phyloP scores from a whole-genome alignment of 805 yeast species.

The Yamadazyma scolyti region DNA sequence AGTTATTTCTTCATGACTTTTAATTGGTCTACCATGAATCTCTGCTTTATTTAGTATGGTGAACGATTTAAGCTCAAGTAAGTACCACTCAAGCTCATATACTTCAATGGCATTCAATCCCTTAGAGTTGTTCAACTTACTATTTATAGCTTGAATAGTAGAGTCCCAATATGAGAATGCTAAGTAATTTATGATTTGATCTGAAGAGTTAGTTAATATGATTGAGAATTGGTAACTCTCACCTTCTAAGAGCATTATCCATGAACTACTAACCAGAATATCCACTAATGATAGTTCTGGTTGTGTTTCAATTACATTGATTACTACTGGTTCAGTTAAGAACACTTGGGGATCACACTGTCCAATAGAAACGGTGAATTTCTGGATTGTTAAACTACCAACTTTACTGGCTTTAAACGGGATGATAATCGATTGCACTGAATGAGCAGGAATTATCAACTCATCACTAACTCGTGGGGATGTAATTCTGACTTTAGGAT shows the following conservation, averaged over 20 bases:
- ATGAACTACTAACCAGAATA: constrained; percentile 54
- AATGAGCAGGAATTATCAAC: constrained; percentile 23
- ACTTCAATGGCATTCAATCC: constrained; percentile 56
- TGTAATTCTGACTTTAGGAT: constrained; percentile 6
- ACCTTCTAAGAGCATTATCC: constrained; percentile 79
- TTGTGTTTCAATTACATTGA: constrained; percentile 44
- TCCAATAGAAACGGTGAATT: constrained; percentile 48
- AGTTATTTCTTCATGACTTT: constrained; percentile 37
- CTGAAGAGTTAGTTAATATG: constrained; percentile 54
- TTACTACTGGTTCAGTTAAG: constrained; percentile 16
- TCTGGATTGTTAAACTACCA: constrained; percentile 49
- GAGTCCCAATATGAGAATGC: constrained; percentile 70
- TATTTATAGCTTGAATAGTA: constrained; percentile 59
- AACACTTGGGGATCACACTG: constrained; percentile 49
- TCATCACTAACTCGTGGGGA: constrained; percentile 1
- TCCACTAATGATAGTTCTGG: constrained; percentile 57
- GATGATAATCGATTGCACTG: constrained; percentile 36
- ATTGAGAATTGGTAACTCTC: constrained; percentile 53
- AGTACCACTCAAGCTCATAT: constrained; percentile 70
- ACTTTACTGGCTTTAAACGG: constrained; percentile 45
- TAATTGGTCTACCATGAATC: constrained; percentile 31
- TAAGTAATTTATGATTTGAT: constrained; percentile 51
- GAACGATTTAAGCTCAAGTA: constrained; percentile 57
- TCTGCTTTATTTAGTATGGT: constrained; percentile 46
- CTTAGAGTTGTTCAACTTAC: constrained; percentile 38